phyloP scores from a whole-genome alignment of 164 flowering plant species.

The Umbilicus rupestris region DNA sequence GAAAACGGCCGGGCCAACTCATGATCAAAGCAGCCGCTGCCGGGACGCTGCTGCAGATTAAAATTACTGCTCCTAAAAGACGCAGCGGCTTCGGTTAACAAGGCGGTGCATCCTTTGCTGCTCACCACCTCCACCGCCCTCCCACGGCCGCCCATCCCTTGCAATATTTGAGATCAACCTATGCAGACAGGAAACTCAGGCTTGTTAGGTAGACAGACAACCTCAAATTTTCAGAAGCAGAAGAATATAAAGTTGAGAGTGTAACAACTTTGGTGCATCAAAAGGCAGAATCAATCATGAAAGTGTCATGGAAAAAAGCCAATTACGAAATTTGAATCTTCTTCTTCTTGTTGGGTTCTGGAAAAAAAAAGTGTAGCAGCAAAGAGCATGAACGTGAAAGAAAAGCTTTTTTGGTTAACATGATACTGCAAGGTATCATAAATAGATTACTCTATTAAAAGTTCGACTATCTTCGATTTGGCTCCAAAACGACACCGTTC shows the following conservation, averaged over 20 bases:
- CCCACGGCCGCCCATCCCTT: neutral
- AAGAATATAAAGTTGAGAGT: neutral
- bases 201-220: neutral
- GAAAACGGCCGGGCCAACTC: neutral
- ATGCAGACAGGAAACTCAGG: neutral
- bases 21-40: neutral
- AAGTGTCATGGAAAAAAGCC: neutral
- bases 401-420: too few relatives aligned
- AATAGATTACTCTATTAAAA: too few relatives aligned
- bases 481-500: too few relatives aligned
- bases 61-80: neutral
- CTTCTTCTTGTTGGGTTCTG: neutral
- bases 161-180: neutral
- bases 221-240: neutral
- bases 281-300: conserved; percentile 8
- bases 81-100: neutral
- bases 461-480: too few relatives aligned
- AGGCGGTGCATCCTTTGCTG: neutral
- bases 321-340: conserved; percentile 8
- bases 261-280: neutral
- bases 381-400: conserved; percentile 4
- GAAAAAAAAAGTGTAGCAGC: neutral
- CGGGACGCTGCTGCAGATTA: neutral
- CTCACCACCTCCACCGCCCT: conserved; percentile 6
- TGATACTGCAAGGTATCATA: too few relatives aligned